Percentiles rank a stretch among this genome's conserved stretches.
phyloP scores from a whole-genome alignment of 495 filamentous ascomycete genomes.

The Penicillium fimorum region DNA sequence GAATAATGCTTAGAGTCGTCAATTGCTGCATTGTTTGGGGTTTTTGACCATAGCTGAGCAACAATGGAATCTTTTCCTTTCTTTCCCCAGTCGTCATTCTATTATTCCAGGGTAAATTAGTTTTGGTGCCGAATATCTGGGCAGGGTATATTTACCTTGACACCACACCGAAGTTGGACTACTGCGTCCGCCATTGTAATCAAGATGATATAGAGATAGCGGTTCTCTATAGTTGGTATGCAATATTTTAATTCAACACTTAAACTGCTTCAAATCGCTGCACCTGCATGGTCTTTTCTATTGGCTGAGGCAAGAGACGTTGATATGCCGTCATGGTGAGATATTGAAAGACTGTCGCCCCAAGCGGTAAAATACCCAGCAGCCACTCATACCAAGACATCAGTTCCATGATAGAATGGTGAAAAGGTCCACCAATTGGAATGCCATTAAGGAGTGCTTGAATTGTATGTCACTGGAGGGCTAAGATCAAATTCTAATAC shows the following conservation, averaged over 20 bases:
- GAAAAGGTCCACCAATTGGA: neutral
- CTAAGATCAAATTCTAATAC: neutral
- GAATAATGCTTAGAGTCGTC: conserved; percentile 47
- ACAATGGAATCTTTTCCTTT: conserved; percentile 44
- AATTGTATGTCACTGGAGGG: neutral
- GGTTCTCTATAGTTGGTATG: neutral
- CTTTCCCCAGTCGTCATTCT: conserved; percentile 53
- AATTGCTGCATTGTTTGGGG: conserved; percentile 37
- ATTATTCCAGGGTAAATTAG: neutral
- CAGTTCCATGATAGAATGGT: neutral
- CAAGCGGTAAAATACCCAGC: neutral
- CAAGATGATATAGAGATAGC: neutral
- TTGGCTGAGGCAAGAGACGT: neutral
- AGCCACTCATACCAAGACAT: neutral
- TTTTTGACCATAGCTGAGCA: conserved; percentile 43
- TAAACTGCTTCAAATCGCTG: too few species aligned
- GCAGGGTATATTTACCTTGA: conserved; percentile 31
- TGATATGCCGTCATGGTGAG: conserved; percentile 21
- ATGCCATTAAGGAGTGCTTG: neutral
- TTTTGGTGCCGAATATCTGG: neutral
- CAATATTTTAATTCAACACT: neutral
- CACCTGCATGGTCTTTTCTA: neutral
- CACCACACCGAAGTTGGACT: conserved; percentile 43
- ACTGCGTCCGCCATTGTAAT: conserved; percentile 34
- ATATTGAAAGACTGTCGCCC: neutral